Base-by-base conservation (phyloP, 352 stramenopile genomes). In the Hyphochytrium catenoides region DNA sequence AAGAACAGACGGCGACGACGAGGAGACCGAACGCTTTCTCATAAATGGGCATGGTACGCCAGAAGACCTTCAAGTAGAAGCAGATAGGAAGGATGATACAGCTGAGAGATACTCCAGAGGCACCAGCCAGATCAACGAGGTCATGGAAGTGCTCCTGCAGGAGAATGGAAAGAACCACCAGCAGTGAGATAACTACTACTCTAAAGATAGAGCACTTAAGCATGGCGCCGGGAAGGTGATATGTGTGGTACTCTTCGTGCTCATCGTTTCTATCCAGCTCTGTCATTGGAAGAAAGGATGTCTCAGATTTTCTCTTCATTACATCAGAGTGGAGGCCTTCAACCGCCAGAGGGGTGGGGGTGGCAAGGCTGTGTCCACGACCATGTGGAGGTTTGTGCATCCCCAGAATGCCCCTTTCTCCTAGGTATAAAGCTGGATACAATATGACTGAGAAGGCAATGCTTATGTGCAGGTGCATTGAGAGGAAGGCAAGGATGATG, bases 371-470 rank as follows among this genome's bases (percentile, higher is more conserved):
- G n/a, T n/a, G n/a, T n/a, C n/a, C n/a, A n/a, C n/a, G n/a, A n/a
- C n/a, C n/a, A n/a, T n/a, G n/a, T n/a, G n/a, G n/a, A n/a, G n/a
- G n/a, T n/a, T 65, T 48, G 52, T 70, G 57, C 56, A 73, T 63
- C 8, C 56, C 56, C 3, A 73, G 44, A 14, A 74, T 29, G 0
- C 68, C 28, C 41, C 62, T 59, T 36, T 74, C 62, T 9, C 55
- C 39, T 26, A 70, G 58, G 50, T 60, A 73, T 33, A 73, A 63
- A 9, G 54, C 51, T 11, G 60, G 60, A 40, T 62, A 57, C 17
- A 67, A 31, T 23, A 73, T 48, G n/a, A 69, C 56, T 15, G 56
- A 54, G 30, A 69, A 73, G 15, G 53, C 60, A 28, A 73, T 57
- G 14, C 50, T 54, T 23, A 62, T 56, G 44, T 62, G 53, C 24